Percentiles rank a stretch among this genome's conserved stretches.
phyloP scores from a whole-genome alignment of 2,329 filamentous ascomycete genomes.

The Coniochaeta pulveracea region DNA sequence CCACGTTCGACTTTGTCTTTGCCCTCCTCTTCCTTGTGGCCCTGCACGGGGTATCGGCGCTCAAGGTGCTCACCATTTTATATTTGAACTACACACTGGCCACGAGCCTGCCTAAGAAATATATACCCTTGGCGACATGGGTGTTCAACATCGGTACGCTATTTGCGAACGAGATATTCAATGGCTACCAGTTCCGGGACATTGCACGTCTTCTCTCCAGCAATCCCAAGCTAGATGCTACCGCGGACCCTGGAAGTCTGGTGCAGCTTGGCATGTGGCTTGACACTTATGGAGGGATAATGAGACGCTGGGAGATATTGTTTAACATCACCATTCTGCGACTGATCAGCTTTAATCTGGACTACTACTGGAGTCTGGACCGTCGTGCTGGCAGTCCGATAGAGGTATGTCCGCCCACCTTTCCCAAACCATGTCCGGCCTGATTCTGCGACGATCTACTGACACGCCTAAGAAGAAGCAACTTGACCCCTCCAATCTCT shows the following conservation, averaged over 20 bases:
- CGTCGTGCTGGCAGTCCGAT: constrained; percentile 52
- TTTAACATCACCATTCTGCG: constrained; percentile 94
- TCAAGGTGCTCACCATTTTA: constrained; percentile 75
- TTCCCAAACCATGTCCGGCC: background rate
- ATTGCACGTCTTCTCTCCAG: constrained; percentile 43
- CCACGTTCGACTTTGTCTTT: constrained; percentile 75
- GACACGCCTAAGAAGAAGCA: constrained; percentile 89
- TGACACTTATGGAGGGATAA: constrained; percentile 72
- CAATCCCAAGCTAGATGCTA: constrained; percentile 18
- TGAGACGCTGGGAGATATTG: constrained; percentile 87
- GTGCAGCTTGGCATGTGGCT: constrained; percentile 58
- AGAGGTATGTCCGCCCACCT: constrained; percentile 53
- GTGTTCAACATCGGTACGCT: constrained; percentile 75
- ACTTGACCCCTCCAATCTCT: constrained; percentile 75
- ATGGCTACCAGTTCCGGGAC: constrained; percentile 62
- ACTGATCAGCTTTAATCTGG: constrained; percentile 91
- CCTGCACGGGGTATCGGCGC: constrained; percentile 73
- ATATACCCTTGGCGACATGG: constrained; percentile 73
- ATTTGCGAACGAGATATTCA: constrained; percentile 78
- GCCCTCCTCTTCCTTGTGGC: constrained; percentile 66
- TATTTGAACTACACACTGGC: constrained; percentile 73
- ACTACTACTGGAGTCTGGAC: constrained; percentile 86
- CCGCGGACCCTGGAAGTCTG: constrained; percentile 26
- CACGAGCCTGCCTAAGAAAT: constrained; percentile 56
- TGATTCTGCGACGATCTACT: constrained; percentile 27